A percentile compares a stretch with the other conserved stretches of the same genome.
Conservation (phyloP, 1,284 basidiomycete species). For the Irpex sp. region DNA sequence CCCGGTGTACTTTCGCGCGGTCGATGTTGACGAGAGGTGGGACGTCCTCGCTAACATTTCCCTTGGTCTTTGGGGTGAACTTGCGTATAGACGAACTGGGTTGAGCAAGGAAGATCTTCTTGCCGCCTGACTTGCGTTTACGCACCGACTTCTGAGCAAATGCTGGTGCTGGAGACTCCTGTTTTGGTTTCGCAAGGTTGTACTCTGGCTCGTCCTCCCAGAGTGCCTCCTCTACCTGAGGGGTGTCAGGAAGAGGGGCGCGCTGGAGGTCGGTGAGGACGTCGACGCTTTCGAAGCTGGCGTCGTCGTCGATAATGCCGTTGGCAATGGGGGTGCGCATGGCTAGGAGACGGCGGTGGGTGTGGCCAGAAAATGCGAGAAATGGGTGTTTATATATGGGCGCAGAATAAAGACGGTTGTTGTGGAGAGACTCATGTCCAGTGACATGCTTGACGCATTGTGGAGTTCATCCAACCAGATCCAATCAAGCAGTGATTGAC, state of each 20-base stretch:
- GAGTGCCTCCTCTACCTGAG: constrained; percentile 8
- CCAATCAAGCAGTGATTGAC: background rate
- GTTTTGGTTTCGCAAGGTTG: constrained; percentile 13
- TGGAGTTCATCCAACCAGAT: background rate
- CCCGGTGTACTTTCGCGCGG: constrained; percentile 16
- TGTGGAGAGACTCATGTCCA: background rate
- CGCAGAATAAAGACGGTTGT: background rate
- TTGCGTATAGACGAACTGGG: constrained; percentile 9
- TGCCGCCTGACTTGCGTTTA: constrained; percentile 17
- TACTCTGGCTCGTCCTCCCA: constrained; percentile 14
- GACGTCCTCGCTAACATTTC: constrained; percentile 1
- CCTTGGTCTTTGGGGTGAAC: constrained; percentile 7
- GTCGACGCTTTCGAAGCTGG: background rate
- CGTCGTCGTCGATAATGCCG: background rate
- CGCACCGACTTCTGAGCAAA: constrained; percentile 1
- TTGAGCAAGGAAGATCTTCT: constrained; percentile 17
- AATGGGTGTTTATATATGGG: background rate
- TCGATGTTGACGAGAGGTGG: constrained; percentile 14
- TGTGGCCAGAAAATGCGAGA: background rate
- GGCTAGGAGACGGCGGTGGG: background rate
- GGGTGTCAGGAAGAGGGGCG: background rate
- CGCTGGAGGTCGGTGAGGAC: background rate
- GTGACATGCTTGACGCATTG: no score
- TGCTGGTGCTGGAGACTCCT: constrained; percentile 9
- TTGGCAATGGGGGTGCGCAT: background rate